A percentile compares a stretch with the other conserved stretches of the same genome.
These are phyloP conservation scores for Penicillium concentricum DNA, from an alignment of 2,329 filamentous ascomycete species.

Conservation along the genomic window DNA sequence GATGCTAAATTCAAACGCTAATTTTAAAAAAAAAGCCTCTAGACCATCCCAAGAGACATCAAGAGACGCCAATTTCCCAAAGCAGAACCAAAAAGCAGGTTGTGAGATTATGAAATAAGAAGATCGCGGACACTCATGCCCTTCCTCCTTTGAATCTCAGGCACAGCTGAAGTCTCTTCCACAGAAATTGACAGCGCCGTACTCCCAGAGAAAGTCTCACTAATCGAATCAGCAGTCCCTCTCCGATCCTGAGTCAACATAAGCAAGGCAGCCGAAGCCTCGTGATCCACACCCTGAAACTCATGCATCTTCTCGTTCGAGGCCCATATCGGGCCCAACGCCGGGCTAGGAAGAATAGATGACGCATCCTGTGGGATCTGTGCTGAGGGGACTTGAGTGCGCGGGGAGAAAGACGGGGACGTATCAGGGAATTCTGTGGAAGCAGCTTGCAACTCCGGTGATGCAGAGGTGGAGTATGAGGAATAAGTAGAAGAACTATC, in stretches of 20 bases:
- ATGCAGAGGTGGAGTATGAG: conserved; percentile 37
- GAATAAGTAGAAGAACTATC: conserved; percentile 25
- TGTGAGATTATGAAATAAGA: conserved; percentile 46
- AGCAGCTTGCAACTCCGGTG: conserved; percentile 34
- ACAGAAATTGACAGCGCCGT: neutral
- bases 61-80: neutral
- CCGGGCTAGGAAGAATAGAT: conserved; percentile 39
- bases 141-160: conserved; percentile 35
- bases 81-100: conserved; percentile 1
- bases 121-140: conserved; percentile 59
- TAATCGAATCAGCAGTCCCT: conserved; percentile 41
- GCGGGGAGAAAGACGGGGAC: conserved; percentile 36
- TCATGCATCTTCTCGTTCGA: conserved; percentile 24
- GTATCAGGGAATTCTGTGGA: conserved; percentile 22
- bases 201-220: conserved; percentile 19
- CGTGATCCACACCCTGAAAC: conserved; percentile 59
- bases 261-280: conserved; percentile 79
- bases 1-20: neutral
- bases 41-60: neutral
- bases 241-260: conserved; percentile 83
- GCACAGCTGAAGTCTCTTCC: conserved; percentile 2
- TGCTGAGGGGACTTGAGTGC: conserved; percentile 27
- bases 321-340: conserved; percentile 30
- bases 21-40: neutral
- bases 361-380: conserved; percentile 23